Evolutionary conservation across 768 basidiomycete genomes (phyloP).

Genomic region (Tephrocybe sp.): DNA sequence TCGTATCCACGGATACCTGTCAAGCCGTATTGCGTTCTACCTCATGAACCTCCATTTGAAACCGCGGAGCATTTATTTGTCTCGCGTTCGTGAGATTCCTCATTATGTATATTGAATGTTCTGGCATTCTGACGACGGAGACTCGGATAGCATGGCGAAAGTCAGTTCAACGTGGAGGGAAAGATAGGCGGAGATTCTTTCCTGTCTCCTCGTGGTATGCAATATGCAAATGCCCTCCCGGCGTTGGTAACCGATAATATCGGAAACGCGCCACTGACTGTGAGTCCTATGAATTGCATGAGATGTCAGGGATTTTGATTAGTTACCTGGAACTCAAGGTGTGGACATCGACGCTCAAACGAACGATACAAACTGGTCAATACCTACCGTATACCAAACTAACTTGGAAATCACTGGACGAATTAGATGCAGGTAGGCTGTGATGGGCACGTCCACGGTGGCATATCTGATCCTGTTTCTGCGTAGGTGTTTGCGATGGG

Average conservation of each 20-base stretch:
- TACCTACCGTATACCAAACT: constrained; percentile 83
- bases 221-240: constrained; percentile 86
- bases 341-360: constrained; percentile 96
- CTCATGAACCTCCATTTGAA: constrained; percentile 98
- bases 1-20: constrained; percentile 91
- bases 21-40: constrained; percentile 97
- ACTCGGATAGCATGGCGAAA: constrained; percentile 98
- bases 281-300: constrained; percentile 28
- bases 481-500: constrained; percentile 88
- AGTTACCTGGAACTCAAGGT: constrained; percentile 47
- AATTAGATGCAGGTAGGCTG: constrained; percentile 84
- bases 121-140: constrained; percentile 5
- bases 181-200: constrained; percentile 97
- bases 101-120: neutral
- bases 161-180: constrained; percentile 93
- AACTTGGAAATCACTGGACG: constrained; percentile 98
- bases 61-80: constrained; percentile 94
- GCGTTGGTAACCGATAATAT: constrained; percentile 86
- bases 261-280: constrained; percentile 84
- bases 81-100: constrained; percentile 60
- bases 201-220: constrained; percentile 78
- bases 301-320: neutral
- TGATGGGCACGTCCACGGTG: neutral
- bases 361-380: constrained; percentile 90
- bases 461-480: neutral